phyloP scores from a whole-genome alignment of 495 filamentous ascomycete species.

The Diplogelasinospora grovesii region DNA sequence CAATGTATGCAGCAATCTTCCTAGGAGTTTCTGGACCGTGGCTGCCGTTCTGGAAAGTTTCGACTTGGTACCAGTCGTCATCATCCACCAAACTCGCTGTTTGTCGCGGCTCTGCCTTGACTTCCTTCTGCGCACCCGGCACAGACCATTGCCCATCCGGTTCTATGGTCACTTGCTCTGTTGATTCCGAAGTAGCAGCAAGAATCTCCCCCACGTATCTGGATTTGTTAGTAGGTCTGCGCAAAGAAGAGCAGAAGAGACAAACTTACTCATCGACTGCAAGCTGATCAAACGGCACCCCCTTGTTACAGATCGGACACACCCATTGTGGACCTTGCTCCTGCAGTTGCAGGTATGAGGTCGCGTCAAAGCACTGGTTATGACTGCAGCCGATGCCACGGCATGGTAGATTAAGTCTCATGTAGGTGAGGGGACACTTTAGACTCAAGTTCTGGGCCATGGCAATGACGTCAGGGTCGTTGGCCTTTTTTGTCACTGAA shows the following conservation, averaged over 20 bases:
- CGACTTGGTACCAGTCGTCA: slow-evolving; percentile 64
- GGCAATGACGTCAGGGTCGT: slow-evolving; percentile 81
- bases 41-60: slow-evolving; percentile 26
- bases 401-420: slow-evolving; percentile 72
- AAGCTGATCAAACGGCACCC: slow-evolving; percentile 69
- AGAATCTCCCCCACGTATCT: slow-evolving; percentile 91
- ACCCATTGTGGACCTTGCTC: slow-evolving; percentile 94
- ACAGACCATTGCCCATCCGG: slow-evolving; percentile 75
- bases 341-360: slow-evolving; percentile 84
- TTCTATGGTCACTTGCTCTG: slow-evolving; percentile 85
- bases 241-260: slow-evolving; percentile 5
- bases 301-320: slow-evolving; percentile 87
- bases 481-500: slow-evolving; percentile 70
- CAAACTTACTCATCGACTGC: slow-evolving; percentile 74
- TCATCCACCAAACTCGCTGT: slow-evolving; percentile 41
- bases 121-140: slow-evolving; percentile 27
- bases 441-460: slow-evolving; percentile 84
- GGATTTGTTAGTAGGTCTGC: slow-evolving; percentile 44
- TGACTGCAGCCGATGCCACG: slow-evolving; percentile 76
- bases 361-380: slow-evolving; percentile 94
- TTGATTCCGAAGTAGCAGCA: slow-evolving; percentile 53
- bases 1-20: slow-evolving; percentile 10
- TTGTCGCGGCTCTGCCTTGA: slow-evolving; percentile 6
- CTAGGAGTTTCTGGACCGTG: slow-evolving; percentile 11
- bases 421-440: slow-evolving; percentile 83